phyloP scores from a whole-genome alignment of 345 rosid species.

The Melastoma malabathricum region DNA sequence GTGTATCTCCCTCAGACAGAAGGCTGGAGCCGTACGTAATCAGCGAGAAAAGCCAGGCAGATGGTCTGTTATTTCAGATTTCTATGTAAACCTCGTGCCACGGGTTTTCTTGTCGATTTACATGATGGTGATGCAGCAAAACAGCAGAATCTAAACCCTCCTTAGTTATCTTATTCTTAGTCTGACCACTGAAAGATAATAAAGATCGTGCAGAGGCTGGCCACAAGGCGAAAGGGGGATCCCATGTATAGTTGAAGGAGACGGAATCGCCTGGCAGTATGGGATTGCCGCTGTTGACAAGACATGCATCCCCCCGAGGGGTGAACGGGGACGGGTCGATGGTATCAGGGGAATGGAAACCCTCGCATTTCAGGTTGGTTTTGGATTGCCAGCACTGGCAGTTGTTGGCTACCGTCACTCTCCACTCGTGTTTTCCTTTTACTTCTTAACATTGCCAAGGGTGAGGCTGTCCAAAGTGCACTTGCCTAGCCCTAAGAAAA shows the following conservation, averaged over 20 bases:
- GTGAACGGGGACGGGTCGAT: conserved; percentile 4
- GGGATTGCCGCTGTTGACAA: conserved; percentile 9
- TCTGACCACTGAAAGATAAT: background rate
- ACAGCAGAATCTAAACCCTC: background rate
- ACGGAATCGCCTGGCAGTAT: conserved; percentile 1
- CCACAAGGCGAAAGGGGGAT: conserved; percentile 11
- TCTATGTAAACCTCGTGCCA: no score
- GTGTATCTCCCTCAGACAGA: no score
- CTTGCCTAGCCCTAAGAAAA: background rate
- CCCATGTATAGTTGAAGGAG: conserved; percentile 17
- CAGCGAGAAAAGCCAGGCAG: no score
- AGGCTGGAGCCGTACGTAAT: no score
- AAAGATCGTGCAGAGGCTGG: background rate
- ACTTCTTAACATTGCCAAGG: conserved; percentile 3
- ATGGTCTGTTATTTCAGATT: no score
- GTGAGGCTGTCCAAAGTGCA: conserved; percentile 7
- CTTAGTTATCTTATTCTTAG: background rate
- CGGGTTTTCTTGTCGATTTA: no score
- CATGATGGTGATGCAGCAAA: no score
- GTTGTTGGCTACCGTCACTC: conserved; percentile 10
- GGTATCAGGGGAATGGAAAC: conserved; percentile 5
- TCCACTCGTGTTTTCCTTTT: conserved; percentile 14
- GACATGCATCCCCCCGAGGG: conserved; percentile 7
- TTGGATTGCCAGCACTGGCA: conserved; percentile 8
- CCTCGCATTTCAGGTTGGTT: conserved; percentile 8